phyloP scores from a whole-genome alignment of 768 basidiomycete genomes.

The Leucosporidium creatinivorum region DNA sequence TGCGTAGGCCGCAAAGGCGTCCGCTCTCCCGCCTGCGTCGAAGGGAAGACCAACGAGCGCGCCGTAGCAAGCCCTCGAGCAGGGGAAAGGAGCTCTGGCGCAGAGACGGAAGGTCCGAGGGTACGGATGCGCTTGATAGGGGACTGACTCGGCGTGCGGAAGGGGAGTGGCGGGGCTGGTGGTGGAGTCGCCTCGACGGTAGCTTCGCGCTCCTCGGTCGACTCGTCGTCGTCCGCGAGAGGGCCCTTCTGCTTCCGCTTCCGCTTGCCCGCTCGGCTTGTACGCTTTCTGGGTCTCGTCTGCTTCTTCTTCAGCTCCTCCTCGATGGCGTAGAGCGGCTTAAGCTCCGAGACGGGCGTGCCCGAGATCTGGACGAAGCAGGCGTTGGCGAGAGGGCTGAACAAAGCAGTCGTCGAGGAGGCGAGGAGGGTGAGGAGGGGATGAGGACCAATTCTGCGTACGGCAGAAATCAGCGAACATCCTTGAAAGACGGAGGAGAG shows the following conservation, averaged over 20 bases:
- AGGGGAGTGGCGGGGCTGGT: neutral
- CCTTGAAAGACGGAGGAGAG: neutral
- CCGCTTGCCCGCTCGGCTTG: neutral
- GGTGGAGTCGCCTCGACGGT: too few relatives aligned
- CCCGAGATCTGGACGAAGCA: slow-evolving; percentile 81
- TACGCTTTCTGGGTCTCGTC: slow-evolving; percentile 1
- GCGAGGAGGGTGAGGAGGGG: slow-evolving; percentile 71
- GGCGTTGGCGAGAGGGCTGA: slow-evolving; percentile 68
- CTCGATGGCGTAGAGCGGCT: slow-evolving; percentile 32
- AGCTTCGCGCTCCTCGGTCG: too few relatives aligned
- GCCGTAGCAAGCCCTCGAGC: neutral
- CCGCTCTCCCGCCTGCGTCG: neutral
- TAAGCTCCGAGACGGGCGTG: slow-evolving; percentile 53
- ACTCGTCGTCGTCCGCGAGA: neutral
- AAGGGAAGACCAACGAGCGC: neutral
- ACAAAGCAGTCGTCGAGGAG: slow-evolving; percentile 55
- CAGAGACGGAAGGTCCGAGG: neutral
- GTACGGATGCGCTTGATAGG: neutral
- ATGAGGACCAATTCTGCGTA: slow-evolving; percentile 62
- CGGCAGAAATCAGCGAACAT: neutral
- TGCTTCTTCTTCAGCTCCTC: neutral
- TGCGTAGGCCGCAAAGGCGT: slow-evolving; percentile 3
- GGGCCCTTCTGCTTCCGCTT: neutral
- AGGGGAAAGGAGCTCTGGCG: neutral
- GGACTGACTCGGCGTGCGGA: neutral